Evolutionary conservation across 306 rosid species (phyloP).

Genomic region (Castanea mollissima): DNA sequence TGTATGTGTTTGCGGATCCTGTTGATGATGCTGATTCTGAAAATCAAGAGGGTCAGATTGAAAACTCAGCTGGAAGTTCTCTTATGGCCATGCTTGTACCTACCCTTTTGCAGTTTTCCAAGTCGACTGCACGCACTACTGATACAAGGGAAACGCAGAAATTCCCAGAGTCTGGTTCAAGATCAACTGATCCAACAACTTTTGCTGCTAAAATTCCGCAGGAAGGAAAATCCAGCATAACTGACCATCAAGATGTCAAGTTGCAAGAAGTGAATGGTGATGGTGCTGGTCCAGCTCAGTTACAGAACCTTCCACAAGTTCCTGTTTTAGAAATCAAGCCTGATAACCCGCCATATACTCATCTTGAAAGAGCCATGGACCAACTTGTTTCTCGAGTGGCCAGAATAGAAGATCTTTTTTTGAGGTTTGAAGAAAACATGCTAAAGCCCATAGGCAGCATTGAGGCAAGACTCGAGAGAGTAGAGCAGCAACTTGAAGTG

Average conservation of each 20-base stretch:
- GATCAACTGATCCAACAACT: slow-evolving; percentile 27
- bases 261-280: slow-evolving; percentile 37
- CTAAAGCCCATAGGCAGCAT: slow-evolving; percentile 68
- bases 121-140: slow-evolving; percentile 45
- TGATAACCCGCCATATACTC: slow-evolving; percentile 23
- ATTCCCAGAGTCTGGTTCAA: slow-evolving; percentile 25
- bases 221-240: slow-evolving; percentile 31
- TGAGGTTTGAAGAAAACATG: slow-evolving; percentile 86
- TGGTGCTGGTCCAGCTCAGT: slow-evolving; percentile 30
- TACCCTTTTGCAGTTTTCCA: slow-evolving; percentile 69
- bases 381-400: slow-evolving; percentile 69
- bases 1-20: slow-evolving; percentile 80
- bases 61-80: slow-evolving; percentile 54
- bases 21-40: slow-evolving; percentile 51
- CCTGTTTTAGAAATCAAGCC: slow-evolving; percentile 31
- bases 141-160: slow-evolving; percentile 36
- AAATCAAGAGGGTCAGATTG: slow-evolving; percentile 35
- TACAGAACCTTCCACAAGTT: slow-evolving; percentile 29
- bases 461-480: slow-evolving; percentile 77
- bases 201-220: slow-evolving; percentile 33
- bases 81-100: slow-evolving; percentile 85
- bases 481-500: slow-evolving; percentile 82
- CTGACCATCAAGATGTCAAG: slow-evolving; percentile 31
- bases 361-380: slow-evolving; percentile 50
- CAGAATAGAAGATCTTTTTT: slow-evolving; percentile 61